Conservation (phyloP, 148 eudicot species). For the Beta vulgaris region DNA sequence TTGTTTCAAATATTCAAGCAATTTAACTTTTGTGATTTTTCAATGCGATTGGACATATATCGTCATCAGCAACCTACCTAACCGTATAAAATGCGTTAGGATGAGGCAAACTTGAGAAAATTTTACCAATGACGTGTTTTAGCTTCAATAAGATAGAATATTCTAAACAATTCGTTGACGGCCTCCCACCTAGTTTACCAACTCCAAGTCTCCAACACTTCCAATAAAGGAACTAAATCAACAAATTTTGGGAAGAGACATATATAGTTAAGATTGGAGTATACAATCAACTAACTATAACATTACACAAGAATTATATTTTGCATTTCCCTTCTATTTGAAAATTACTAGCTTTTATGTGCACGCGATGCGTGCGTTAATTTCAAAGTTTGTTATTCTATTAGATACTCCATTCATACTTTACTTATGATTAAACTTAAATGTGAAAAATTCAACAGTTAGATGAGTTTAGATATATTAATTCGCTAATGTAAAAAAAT, state of each 20-base stretch:
- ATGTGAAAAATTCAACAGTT: no score
- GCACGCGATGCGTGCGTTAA: no score
- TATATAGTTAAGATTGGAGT: no score
- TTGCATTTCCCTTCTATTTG: no score
- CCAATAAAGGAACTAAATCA: background rate
- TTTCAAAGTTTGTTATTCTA: no score
- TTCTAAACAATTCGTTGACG: background rate
- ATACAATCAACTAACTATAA: no score
- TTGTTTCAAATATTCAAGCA: background rate
- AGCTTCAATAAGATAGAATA: background rate
- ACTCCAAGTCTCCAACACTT: constrained; percentile 19
- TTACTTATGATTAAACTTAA: no score
- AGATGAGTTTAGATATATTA: no score
- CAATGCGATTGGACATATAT: constrained; percentile 3
- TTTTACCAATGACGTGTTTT: constrained; percentile 1
- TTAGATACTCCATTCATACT: no score
- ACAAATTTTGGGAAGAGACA: background rate
- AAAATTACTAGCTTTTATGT: no score
- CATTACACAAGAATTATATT: no score
- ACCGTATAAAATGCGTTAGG: background rate
- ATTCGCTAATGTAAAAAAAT: no score
- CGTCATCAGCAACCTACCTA: constrained; percentile 7
- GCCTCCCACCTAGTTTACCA: constrained; percentile 16
- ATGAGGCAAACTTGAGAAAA: background rate
- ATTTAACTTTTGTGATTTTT: background rate